Conservation (phyloP, 768 basidiomycete species). For the Tylopilus sp. region DNA sequence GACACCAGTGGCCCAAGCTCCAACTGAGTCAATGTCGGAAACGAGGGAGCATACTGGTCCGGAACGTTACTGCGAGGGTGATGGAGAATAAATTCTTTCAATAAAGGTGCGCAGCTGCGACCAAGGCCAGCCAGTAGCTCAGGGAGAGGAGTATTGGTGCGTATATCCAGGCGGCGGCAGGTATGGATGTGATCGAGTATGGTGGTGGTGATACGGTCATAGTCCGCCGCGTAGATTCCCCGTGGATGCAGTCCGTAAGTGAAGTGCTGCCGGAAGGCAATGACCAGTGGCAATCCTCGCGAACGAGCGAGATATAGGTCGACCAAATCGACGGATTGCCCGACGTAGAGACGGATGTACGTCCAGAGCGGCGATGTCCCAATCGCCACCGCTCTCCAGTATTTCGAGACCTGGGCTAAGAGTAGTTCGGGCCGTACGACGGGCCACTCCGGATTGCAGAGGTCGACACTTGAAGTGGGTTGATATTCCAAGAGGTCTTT, state of each 20-base stretch:
- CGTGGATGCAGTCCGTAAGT: constrained; percentile 18
- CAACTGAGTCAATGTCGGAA: constrained; percentile 20
- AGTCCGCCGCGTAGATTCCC: constrained; percentile 21
- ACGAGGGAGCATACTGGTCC: constrained; percentile 16
- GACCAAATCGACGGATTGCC: constrained; percentile 26
- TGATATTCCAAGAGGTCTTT: background rate
- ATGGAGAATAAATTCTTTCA: constrained; percentile 25
- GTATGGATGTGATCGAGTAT: constrained; percentile 27
- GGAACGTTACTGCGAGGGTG: constrained; percentile 14
- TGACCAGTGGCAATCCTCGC: constrained; percentile 20
- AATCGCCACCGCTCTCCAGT: constrained; percentile 41
- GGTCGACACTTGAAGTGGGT: background rate
- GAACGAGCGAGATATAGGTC: constrained; percentile 27
- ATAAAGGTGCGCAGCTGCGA: constrained; percentile 21
- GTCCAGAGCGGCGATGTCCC: constrained; percentile 41
- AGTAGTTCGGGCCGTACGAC: constrained; percentile 29
- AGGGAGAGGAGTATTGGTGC: constrained; percentile 22
- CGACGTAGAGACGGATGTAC: constrained; percentile 22
- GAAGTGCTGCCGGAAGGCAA: constrained; percentile 23
- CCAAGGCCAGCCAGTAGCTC: constrained; percentile 23
- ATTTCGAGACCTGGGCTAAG: constrained; percentile 39
- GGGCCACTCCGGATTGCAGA: constrained; percentile 9
- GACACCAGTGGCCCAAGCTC: constrained; percentile 21
- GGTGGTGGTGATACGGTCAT: constrained; percentile 18
- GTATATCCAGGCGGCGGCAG: constrained; percentile 26